phyloP scores from a whole-genome alignment of 2,329 filamentous ascomycete genomes.

The Neofusicoccum kwambonambiense region DNA sequence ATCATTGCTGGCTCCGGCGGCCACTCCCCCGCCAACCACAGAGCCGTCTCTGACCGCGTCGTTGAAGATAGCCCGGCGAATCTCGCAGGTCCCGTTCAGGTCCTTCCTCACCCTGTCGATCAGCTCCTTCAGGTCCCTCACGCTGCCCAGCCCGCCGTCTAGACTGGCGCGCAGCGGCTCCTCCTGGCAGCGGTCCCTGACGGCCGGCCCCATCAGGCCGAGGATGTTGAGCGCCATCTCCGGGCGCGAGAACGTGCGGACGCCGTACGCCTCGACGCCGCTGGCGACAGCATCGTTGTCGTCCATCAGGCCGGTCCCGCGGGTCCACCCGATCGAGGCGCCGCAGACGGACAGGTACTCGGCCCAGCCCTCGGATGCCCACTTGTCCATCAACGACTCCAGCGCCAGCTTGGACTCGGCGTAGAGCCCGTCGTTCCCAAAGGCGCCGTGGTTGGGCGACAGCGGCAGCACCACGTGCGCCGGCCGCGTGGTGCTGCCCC shows the following conservation, averaged over 20 bases:
- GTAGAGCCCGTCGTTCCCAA: conserved; percentile 47
- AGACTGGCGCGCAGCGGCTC: background rate
- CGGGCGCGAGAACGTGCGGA: conserved; percentile 40
- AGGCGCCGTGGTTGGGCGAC: conserved; percentile 46
- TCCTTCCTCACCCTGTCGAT: background rate
- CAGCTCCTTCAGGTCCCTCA: background rate
- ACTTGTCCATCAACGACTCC: conserved; percentile 36
- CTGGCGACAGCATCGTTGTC: conserved; percentile 43
- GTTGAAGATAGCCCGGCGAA: background rate
- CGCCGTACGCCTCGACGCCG: conserved; percentile 37
- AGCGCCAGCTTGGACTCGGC: conserved; percentile 46
- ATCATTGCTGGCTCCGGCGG: background rate
- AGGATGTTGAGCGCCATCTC: conserved; percentile 32
- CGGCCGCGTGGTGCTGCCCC: conserved; percentile 32
- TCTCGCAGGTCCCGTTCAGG: background rate
- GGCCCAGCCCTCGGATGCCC: conserved; percentile 38
- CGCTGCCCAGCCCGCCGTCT: background rate
- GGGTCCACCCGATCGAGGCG: conserved; percentile 47
- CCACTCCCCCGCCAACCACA: background rate
- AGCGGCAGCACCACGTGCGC: conserved; percentile 44
- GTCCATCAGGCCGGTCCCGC: conserved; percentile 46
- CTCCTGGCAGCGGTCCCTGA: background rate
- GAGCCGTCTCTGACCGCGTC: background rate
- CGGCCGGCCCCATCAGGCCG: background rate
- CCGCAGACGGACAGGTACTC: conserved; percentile 43